Percentiles rank a stretch among this genome's conserved stretches.
Conservation (phyloP, 805 yeast species). For the Nakazawaea wyomingensis region DNA sequence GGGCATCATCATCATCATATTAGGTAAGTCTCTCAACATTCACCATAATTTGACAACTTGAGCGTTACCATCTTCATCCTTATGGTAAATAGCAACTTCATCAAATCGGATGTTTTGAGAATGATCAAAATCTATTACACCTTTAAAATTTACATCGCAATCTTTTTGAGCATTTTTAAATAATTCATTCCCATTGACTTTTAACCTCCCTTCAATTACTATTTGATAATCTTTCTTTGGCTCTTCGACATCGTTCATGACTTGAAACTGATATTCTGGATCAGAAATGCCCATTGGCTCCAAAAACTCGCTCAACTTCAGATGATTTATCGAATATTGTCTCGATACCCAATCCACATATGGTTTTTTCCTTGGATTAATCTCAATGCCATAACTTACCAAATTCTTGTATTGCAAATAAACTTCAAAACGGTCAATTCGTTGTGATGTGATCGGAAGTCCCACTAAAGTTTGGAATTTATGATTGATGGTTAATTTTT, state of each 20-base stretch:
- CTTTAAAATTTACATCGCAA: constrained; percentile 27
- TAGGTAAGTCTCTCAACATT: too few species aligned
- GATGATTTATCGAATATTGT: constrained; percentile 17
- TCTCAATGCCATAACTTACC: constrained; percentile 26
- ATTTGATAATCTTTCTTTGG: constrained; percentile 25
- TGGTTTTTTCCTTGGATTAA: constrained; percentile 17
- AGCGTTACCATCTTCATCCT: constrained; percentile 20
- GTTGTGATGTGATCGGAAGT: constrained; percentile 26
- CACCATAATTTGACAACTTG: constrained; percentile 26
- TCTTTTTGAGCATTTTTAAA: constrained; percentile 16
- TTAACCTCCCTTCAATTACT: constrained; percentile 25
- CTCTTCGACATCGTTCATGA: constrained; percentile 20
- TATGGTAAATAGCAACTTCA: constrained; percentile 22
- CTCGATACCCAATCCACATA: constrained; percentile 13
- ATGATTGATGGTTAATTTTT: constrained; percentile 26
- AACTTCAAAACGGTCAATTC: constrained; percentile 24
- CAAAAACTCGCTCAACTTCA: constrained; percentile 23
- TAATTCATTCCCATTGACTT: constrained; percentile 18
- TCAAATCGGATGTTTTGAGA: constrained; percentile 27
- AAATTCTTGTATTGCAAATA: constrained; percentile 24
- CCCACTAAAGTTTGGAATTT: constrained; percentile 25
- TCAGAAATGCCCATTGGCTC: constrained; percentile 24
- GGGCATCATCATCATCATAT: too few species aligned
- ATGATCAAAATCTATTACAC: constrained; percentile 31
- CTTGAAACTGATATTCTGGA: constrained; percentile 15